Conservation (phyloP, 352 stramenopile species). For the Globisporangium alternatum region DNA sequence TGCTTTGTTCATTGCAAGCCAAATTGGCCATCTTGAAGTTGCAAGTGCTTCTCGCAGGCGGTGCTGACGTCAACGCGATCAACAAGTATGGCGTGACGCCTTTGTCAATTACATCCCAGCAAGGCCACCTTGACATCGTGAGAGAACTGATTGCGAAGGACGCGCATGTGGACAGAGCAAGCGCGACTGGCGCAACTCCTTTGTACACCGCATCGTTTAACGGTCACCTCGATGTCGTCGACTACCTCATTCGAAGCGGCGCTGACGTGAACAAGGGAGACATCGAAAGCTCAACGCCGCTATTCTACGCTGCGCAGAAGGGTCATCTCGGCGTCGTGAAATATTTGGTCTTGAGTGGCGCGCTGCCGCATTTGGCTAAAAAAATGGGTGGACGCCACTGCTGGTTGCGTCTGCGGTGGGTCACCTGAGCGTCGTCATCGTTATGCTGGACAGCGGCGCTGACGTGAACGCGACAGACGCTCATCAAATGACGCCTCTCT, state of each 20-base stretch:
- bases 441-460: conserved; percentile 42
- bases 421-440: not conserved
- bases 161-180: not conserved
- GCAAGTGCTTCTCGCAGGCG: not conserved
- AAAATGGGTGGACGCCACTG: not conserved
- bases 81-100: not conserved
- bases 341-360: not conserved
- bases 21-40: not conserved
- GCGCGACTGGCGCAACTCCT: not conserved
- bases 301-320: conserved; percentile 1
- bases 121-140: conserved; percentile 1
- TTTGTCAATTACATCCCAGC: not conserved
- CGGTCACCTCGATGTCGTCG: not conserved
- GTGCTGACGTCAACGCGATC: not conserved
- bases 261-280: not conserved
- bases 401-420: not conserved
- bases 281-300: not conserved
- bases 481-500: conserved; percentile 1
- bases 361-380: not conserved
- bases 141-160: not conserved
- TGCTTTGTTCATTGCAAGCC: not conserved
- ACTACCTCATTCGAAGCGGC: not conserved
- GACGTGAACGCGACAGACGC: not conserved
- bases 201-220: not conserved
- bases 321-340: not conserved